Percentiles rank a stretch among this genome's conserved stretches.
Evolutionary conservation across 371 early-diverging fungal genomes (phyloP).

Genomic region (Chytridiales sp.): DNA sequence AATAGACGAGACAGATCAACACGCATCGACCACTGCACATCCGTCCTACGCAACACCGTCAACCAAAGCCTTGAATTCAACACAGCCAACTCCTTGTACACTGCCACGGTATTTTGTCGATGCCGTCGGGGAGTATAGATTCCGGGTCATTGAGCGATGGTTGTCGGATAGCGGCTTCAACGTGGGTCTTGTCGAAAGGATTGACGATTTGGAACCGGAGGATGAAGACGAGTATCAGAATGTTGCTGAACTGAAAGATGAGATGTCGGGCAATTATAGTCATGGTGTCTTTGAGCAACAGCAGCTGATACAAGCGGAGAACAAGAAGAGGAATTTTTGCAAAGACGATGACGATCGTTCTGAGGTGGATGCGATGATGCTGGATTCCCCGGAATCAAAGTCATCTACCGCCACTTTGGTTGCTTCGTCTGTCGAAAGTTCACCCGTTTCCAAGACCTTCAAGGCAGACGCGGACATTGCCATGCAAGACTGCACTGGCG

Average conservation of each 20-base stretch:
- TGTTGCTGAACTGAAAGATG: neutral
- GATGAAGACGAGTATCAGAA: constrained; percentile 20
- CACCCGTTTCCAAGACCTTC: neutral
- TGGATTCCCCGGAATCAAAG: neutral
- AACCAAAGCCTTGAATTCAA: no score
- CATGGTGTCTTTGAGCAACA: no score
- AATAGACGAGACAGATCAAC: constrained; percentile 11
- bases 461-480: neutral
- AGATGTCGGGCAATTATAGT: no score
- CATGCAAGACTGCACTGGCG: neutral
- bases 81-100: neutral
- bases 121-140: constrained; percentile 23
- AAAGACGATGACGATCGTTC: neutral
- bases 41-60: neutral
- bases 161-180: constrained; percentile 25
- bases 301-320: no score
- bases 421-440: neutral
- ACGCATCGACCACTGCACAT: neutral
- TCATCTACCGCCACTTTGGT: neutral
- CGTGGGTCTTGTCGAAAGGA: constrained; percentile 21
- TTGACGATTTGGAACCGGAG: constrained; percentile 28
- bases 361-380: neutral
- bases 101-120: constrained; percentile 22
- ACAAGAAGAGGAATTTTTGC: constrained; percentile 1
- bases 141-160: constrained; percentile 20